Evolutionary conservation across 2,329 filamentous ascomycete species (phyloP), one percentile per base, ranked within the genome.

Genomic region (Stachybotrys elegans): DNA sequence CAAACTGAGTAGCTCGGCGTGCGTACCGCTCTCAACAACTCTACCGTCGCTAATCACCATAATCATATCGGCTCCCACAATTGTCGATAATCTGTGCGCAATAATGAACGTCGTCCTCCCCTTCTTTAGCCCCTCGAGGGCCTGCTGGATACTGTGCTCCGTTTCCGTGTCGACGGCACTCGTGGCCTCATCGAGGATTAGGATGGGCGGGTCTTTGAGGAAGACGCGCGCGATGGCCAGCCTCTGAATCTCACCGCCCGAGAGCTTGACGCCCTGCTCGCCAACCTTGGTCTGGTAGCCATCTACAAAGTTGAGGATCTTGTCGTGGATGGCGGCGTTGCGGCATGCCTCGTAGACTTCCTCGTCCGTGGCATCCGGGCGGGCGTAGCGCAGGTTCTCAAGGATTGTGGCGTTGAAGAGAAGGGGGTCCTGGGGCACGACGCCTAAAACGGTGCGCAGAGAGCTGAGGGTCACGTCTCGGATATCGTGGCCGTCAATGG

Each of bases 361-460:
- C 6, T 72, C 72, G 35, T 84, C 75, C 0, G 75, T 79, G 2
- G 81, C 81, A n/a, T 73, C 69, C 2, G 79, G 72, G 11, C 73
- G 72, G 2, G 79, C 79, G 57, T 86, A 86, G 3, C 73, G 72
- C 20, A 87, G 65, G 53, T 86, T 87, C 16, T 84, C 75, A 55
- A 81, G 71, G 34, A 86, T 74, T 1, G 78, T 77, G 23, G 75
- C 71, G 55, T 85, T 82, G 65, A 86, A 86, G 8, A 86, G 65
- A 0, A 74, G 67, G 0, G 81, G 76, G 48, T 83, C 78, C 59
- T 87, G 79, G 3, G 82, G 82, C 0, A 86, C 82, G 12, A 84
- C 70, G 17, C 81, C 81, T 21, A 86, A 71, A 3, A 70, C 66
- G 17, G 78, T 70, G 9, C 81, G 72, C 3, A 86, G 64, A 37